phyloP scores from a whole-genome alignment of 2,329 filamentous ascomycete species.

The Neoarthrinium moseri region DNA sequence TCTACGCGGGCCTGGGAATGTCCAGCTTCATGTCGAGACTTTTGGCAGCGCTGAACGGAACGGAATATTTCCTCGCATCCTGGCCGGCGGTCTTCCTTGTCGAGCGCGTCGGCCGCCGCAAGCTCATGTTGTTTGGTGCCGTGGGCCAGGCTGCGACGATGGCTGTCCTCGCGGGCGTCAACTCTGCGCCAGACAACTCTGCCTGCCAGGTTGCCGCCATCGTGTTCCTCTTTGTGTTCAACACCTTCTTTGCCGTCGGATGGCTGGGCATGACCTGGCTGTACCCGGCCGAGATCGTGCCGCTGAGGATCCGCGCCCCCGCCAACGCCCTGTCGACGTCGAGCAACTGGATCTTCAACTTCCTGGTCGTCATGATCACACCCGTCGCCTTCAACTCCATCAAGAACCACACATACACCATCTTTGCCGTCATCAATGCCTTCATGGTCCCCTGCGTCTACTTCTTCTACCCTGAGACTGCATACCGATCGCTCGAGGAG shows the following conservation, averaged over 20 bases:
- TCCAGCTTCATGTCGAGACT: conserved; percentile 55
- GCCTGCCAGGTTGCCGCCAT: conserved; percentile 29
- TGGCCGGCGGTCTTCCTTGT: conserved; percentile 62
- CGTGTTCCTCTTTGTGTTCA: conserved; percentile 49
- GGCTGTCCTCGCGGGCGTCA: conserved; percentile 55
- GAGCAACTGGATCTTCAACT: conserved; percentile 64
- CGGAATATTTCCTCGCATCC: conserved; percentile 52
- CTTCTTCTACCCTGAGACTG: conserved; percentile 66
- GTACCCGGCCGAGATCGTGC: conserved; percentile 57
- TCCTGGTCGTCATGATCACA: conserved; percentile 63
- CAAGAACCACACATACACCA: conserved; percentile 59
- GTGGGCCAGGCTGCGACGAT: conserved; percentile 63
- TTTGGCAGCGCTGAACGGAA: conserved; percentile 50
- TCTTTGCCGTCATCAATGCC: conserved; percentile 66
- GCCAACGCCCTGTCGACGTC: conserved; percentile 52
- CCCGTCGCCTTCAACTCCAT: conserved; percentile 59
- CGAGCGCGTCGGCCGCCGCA: conserved; percentile 65
- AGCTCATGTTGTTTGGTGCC: conserved; percentile 70
- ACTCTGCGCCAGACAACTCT: conserved; percentile 25
- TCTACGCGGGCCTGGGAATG: conserved; percentile 51
- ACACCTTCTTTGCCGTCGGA: conserved; percentile 51
- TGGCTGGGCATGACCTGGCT: conserved; percentile 59
- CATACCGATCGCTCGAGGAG: conserved; percentile 62
- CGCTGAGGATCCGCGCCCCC: conserved; percentile 49
- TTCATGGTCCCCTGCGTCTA: conserved; percentile 57